phyloP scores from a whole-genome alignment of 768 basidiomycete genomes.

The Dioszegia crocea region DNA sequence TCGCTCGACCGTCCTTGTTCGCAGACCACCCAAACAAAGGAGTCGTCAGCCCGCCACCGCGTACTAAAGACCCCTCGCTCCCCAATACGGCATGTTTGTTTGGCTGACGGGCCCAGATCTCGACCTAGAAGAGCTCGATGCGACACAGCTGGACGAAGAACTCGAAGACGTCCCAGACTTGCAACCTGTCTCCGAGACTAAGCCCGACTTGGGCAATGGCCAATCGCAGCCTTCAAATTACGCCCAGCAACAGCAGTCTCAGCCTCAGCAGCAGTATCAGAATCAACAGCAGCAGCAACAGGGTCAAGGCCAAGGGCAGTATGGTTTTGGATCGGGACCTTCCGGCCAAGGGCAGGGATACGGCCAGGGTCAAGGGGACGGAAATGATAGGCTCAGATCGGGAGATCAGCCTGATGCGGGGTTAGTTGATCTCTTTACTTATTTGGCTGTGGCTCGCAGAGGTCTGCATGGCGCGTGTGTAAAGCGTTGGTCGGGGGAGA shows the following conservation, averaged over 20 bases:
- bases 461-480: neutral
- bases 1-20: neutral
- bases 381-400: slow-evolving; percentile 32
- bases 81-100: too few species aligned
- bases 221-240: slow-evolving; percentile 49
- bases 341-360: slow-evolving; percentile 2
- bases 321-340: slow-evolving; percentile 1
- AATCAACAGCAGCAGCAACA: slow-evolving; percentile 9
- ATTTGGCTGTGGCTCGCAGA: slow-evolving; percentile 48
- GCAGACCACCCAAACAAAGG: too few species aligned
- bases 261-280: slow-evolving; percentile 7
- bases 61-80: too few species aligned
- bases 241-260: slow-evolving; percentile 3
- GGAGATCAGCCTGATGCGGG: slow-evolving; percentile 98
- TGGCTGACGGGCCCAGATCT: too few species aligned
- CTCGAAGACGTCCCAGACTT: slow-evolving; percentile 57
- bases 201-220: slow-evolving; percentile 39
- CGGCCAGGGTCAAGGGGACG: neutral
- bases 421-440: slow-evolving; percentile 64
- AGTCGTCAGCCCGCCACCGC: neutral
- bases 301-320: slow-evolving; percentile 8
- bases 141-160: slow-evolving; percentile 41
- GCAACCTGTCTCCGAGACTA: slow-evolving; percentile 3
- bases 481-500: neutral
- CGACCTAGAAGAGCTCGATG: slow-evolving; percentile 42